phyloP scores from a whole-genome alignment of 495 filamentous ascomycete species.

The Eremomyces bilateralis region DNA sequence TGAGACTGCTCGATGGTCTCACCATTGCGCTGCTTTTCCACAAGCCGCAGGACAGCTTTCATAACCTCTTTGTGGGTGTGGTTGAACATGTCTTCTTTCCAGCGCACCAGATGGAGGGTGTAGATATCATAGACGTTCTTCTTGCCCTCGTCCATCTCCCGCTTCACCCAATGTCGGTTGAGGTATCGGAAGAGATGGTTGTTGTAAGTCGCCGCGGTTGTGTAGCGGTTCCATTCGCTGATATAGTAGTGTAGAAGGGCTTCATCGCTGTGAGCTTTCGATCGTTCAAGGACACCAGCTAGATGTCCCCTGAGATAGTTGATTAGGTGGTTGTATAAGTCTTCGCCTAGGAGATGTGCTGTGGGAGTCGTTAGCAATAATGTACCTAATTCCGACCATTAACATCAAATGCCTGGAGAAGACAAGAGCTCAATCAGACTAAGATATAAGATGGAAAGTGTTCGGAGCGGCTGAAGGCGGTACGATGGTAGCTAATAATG shows the following conservation, averaged over 20 bases:
- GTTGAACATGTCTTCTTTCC: constrained; percentile 77
- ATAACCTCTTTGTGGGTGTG: constrained; percentile 74
- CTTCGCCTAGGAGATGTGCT: constrained; percentile 90
- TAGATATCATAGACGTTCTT: constrained; percentile 98
- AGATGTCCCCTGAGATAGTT: constrained; percentile 66
- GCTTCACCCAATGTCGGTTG: constrained; percentile 96
- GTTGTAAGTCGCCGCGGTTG: constrained; percentile 82
- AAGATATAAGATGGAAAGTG: too few species aligned
- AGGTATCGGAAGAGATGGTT: constrained; percentile 95
- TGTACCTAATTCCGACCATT: background rate
- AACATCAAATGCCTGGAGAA: constrained; percentile 5
- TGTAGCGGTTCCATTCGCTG: constrained; percentile 87
- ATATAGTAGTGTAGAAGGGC: constrained; percentile 91
- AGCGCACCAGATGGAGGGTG: constrained; percentile 84
- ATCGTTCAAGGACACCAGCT: constrained; percentile 36
- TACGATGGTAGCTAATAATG: constrained; percentile 6
- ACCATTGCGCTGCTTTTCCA: constrained; percentile 92
- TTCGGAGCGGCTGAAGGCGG: too few species aligned
- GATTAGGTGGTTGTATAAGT: constrained; percentile 80
- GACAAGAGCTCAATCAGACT: constrained; percentile 11
- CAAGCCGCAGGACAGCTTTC: constrained; percentile 80
- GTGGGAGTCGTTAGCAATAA: constrained; percentile 7
- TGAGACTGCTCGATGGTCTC: constrained; percentile 96
- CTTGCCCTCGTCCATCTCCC: constrained; percentile 97
- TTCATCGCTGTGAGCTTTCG: constrained; percentile 65